Conservation (phyloP, 768 basidiomycete species). For the Lactarius psammicola region DNA sequence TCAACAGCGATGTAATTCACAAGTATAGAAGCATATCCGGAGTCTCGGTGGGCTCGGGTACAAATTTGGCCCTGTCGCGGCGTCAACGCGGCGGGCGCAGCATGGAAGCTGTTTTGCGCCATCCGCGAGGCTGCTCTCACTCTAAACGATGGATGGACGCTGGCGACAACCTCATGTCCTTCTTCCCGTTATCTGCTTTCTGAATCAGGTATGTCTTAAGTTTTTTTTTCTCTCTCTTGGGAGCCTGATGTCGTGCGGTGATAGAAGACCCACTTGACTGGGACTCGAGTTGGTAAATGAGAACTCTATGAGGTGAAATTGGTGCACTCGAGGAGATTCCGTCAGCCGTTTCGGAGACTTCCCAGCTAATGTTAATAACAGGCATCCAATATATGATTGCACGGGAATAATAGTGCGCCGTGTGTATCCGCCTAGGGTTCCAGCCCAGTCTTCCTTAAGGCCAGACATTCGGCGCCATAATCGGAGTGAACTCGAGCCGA, state of each 20-base stretch:
- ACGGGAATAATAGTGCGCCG: not conserved
- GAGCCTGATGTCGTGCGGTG: slow-evolving; percentile 15
- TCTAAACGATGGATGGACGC: slow-evolving; percentile 7
- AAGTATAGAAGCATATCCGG: slow-evolving; percentile 13
- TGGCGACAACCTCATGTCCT: slow-evolving; percentile 10
- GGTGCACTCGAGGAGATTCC: slow-evolving; percentile 10
- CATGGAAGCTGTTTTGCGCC: slow-evolving; percentile 9
- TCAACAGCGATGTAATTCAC: not conserved
- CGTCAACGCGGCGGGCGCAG: slow-evolving; percentile 9
- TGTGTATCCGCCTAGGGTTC: not conserved
- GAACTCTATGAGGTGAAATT: slow-evolving; percentile 1
- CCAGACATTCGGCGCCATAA: slow-evolving; percentile 10
- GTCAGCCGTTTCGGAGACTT: slow-evolving; percentile 18
- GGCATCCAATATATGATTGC: not conserved
- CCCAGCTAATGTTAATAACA: slow-evolving; percentile 3
- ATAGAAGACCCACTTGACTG: slow-evolving; percentile 18
- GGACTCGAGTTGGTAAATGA: slow-evolving; percentile 10
- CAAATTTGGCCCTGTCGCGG: slow-evolving; percentile 20
- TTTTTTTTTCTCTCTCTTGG: not conserved
- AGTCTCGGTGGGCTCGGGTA: slow-evolving; percentile 8
- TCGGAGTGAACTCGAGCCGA: slow-evolving; percentile 11
- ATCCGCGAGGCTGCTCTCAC: not conserved
- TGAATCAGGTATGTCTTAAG: slow-evolving; percentile 1
- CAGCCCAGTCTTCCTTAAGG: not conserved
- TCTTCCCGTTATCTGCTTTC: slow-evolving; percentile 15